Base-by-base conservation (phyloP, 441 rosid genomes). In the Mallotus repandus region DNA sequence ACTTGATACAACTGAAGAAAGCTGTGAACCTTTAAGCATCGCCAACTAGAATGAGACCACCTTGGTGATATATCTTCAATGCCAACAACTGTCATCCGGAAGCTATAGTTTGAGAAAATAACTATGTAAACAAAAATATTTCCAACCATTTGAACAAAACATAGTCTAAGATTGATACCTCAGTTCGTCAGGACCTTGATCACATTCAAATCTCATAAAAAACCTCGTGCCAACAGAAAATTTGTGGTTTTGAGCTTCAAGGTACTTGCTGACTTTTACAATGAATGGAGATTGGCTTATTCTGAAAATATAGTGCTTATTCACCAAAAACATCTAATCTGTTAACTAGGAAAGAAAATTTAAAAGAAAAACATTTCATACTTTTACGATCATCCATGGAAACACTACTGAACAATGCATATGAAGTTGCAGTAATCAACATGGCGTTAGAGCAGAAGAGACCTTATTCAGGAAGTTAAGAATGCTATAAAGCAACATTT, bases 131-230 rank as follows among this genome's bases (percentile, higher is more conserved):
- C 69, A 56, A 22, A n/a, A 7, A 48, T 19, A 45, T 64, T 71
- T 48, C 54, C 49, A 71, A 78, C 52, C 61, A 69, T 63, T 18
- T 70, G 58, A 60, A 22, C 62, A 29, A 48, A 59, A 72, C 54
- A 18, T 10, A 57, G 43, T 4, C 35, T 18, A 53, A 66, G 78
- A 54, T 29, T 21, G 75, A 74, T 86, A 96, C 99, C 96, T 91
- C 32, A 29, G 32, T 86, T 94, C 79, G 83, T 93, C 99, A 15
- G 99, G 97, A 81, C 87, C 96, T 83, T 96, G 98, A 80, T 96
- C 98, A 15, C 98, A 98, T 88, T 96, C 99, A 62, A 96, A 96
- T 86, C 87, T 96, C 99, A 96, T 96, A 86, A 91, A 93, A 86
- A 96, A 96, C 84, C 99, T 89, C 98, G 89, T 92, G 69, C 99